Base-by-base conservation (phyloP, 768 basidiomycete species). In the Cyathus striatus region DNA sequence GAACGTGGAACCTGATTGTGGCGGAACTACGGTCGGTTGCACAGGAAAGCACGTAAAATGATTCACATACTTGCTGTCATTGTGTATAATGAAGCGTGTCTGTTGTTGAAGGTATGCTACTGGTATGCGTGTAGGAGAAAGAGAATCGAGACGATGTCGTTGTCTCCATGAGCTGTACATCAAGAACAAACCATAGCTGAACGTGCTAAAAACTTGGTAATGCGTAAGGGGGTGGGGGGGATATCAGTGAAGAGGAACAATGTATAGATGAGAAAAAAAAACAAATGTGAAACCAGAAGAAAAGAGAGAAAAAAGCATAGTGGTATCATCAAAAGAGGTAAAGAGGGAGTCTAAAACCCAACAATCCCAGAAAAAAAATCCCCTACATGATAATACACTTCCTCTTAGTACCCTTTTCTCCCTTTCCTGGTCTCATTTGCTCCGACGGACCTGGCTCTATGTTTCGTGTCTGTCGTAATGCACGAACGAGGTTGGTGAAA, bases 301-400 rank as follows among this genome's bases (percentile, higher is more conserved):
- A 59, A 46, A 50, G 52, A 51, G 50, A 48, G 48, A 56, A 60
- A 57, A n/a, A n/a, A n/a, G 59, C 66, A 68, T 66, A 69, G 69
- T 83, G 86, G 85, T 88, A 87, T 88, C 85, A 83, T 87, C 75
- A 73, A 75, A 81, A 70, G 69, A 79, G 80, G 79, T 77, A 81
- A 83, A 76, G 70, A 68, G 68, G 74, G 73, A 76, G 72, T 83
- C 82, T 83, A 87, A 78, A 72, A 69, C 63, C 68, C 69, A 64
- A 65, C 62, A 69, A 71, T 77, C 79, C 76, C 73, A 68, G 67
- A 70, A 64, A 73, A 74, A 72, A 75, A 66, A 69, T 68, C 68
- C 72, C 81, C 82, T 82, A 90, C 79, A 90, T 76, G 72, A 89
- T 78, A 64, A 85, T 72, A 77, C 87, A 90, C 57, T 60, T 59